These are phyloP conservation scores for Aspergillus nomiae DNA, from an alignment of 2,329 filamentous ascomycete genomes.

Conservation along the genomic window DNA sequence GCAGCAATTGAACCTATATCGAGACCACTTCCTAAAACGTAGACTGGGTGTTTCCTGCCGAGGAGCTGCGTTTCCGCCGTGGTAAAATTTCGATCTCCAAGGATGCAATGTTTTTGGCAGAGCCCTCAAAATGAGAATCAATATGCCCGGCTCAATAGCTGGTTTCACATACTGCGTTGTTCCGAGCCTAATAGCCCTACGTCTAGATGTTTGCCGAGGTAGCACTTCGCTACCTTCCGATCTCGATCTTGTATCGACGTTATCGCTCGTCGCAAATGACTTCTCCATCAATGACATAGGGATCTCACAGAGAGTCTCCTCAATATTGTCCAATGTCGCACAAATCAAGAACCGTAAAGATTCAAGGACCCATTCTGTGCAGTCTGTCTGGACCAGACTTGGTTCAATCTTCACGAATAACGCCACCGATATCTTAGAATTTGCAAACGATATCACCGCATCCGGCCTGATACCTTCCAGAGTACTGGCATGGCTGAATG, in stretches of 20 bases:
- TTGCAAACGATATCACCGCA: conserved; percentile 9
- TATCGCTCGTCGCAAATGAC: conserved; percentile 3
- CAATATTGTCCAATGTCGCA: background rate
- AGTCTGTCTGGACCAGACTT: conserved; percentile 3
- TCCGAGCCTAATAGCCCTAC: too few relatives aligned
- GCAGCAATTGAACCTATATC: background rate
- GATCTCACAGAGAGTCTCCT: background rate
- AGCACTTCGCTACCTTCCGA: background rate
- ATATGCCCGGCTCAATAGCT: background rate
- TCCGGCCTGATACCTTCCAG: conserved; percentile 19
- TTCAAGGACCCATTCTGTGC: background rate
- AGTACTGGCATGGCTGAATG: conserved; percentile 18
- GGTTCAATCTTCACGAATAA: conserved; percentile 6
- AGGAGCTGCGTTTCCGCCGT: background rate
- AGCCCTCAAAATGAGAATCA: background rate
- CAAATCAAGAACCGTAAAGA: background rate
- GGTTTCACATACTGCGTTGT: background rate
- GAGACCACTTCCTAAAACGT: background rate
- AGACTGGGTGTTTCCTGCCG: background rate
- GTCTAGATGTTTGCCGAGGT: background rate
- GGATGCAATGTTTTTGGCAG: background rate
- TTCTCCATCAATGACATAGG: background rate
- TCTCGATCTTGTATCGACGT: conserved; percentile 3
- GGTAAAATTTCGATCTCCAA: background rate
- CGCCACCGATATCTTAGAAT: conserved; percentile 1